Percentiles rank a stretch among this genome's conserved stretches.
These are phyloP conservation scores for Olyra latifolia DNA, from an alignment of 176 grass and related monocot genomes.

Conservation along the genomic window DNA sequence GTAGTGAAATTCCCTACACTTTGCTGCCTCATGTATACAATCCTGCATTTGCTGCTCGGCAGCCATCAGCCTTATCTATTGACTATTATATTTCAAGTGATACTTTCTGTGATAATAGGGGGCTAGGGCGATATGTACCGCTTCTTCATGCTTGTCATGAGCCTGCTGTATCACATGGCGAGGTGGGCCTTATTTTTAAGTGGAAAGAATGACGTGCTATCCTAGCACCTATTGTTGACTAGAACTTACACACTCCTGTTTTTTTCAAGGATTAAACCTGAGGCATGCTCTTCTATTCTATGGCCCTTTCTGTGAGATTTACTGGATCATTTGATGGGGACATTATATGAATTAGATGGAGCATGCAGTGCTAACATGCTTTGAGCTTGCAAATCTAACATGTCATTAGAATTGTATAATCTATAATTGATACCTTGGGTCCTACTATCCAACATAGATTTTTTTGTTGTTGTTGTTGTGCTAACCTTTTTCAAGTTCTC, in stretches of 20 bases:
- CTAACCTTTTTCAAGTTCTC: slow-evolving; percentile 2
- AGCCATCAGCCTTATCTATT: neutral
- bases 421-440: neutral
- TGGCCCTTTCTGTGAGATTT: neutral
- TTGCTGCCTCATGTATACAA: neutral
- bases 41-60: neutral
- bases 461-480: neutral
- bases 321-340: neutral
- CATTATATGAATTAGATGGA: neutral
- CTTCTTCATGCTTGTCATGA: neutral
- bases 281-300: neutral
- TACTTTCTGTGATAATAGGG: neutral
- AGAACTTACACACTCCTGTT: neutral
- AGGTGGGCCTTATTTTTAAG: neutral
- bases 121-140: neutral
- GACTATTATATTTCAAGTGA: neutral
- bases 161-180: neutral
- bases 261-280: slow-evolving; percentile 4
- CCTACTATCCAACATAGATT: neutral
- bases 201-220: neutral
- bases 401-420: neutral
- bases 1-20: neutral
- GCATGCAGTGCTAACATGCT: neutral
- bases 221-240: neutral
- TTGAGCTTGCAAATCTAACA: neutral